Evolutionary conservation across 2,329 filamentous ascomycete species (phyloP).

Genomic region (Ophiocordyceps camponoti-rufipedis): DNA sequence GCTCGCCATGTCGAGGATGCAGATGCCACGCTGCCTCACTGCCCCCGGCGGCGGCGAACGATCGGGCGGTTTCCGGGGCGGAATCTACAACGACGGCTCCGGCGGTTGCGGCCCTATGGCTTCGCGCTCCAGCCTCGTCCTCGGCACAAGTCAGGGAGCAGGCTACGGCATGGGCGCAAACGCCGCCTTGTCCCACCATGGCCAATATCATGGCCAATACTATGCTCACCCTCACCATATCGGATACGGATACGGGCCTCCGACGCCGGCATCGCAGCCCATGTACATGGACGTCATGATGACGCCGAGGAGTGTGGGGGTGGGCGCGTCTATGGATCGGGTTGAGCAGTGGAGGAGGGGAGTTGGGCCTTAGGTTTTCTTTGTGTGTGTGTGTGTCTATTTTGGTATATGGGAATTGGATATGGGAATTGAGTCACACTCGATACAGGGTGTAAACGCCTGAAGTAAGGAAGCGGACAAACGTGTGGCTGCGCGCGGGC

Average conservation of each 20-base stretch:
- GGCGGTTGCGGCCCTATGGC: slow-evolving; percentile 17
- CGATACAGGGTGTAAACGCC: too few relatives aligned
- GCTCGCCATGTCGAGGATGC: slow-evolving; percentile 27
- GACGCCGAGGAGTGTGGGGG: slow-evolving; percentile 11
- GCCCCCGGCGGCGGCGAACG: slow-evolving; percentile 10
- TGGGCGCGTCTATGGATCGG: slow-evolving; percentile 12
- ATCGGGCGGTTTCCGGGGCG: slow-evolving; percentile 29
- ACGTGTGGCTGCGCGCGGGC: background rate
- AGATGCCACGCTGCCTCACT: slow-evolving; percentile 27
- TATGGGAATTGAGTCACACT: too few relatives aligned
- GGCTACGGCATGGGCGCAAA: slow-evolving; percentile 5
- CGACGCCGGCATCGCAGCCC: slow-evolving; percentile 10
- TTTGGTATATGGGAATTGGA: too few relatives aligned
- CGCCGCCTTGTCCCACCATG: too few relatives aligned
- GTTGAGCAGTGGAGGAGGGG: slow-evolving; percentile 25
- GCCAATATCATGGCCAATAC: too few relatives aligned
- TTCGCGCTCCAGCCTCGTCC: slow-evolving; percentile 9
- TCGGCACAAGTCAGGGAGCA: slow-evolving; percentile 4
- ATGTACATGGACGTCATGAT: slow-evolving; percentile 10
- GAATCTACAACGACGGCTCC: slow-evolving; percentile 34
- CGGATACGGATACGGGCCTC: slow-evolving; percentile 12
- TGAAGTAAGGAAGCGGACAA: too few relatives aligned
- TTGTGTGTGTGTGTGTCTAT: background rate
- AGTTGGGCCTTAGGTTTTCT: slow-evolving; percentile 11
- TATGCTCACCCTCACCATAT: slow-evolving; percentile 2